These are phyloP conservation scores for Leptographium wingfieldii DNA, from an alignment of 2,329 filamentous ascomycete species.

Conservation along the genomic window DNA sequence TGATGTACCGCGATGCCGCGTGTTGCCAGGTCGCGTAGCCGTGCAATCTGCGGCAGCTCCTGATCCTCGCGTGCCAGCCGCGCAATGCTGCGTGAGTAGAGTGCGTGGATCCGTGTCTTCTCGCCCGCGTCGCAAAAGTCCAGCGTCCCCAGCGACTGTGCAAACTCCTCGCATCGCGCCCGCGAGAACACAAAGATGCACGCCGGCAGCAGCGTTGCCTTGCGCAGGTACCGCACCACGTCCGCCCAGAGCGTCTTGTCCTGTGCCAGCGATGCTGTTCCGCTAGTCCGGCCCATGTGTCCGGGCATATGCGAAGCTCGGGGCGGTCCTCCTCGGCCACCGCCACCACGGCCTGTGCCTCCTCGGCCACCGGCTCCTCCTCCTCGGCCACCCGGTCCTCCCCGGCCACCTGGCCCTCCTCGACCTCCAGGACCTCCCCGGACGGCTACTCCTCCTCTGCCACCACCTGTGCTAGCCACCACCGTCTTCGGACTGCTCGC, in stretches of 20 bases:
- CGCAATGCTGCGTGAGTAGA: conserved; percentile 87
- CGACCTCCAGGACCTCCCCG: conserved; percentile 11
- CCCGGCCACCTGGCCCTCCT: conserved; percentile 14
- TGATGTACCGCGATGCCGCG: conserved; percentile 94
- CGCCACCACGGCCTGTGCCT: conserved; percentile 21
- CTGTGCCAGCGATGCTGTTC: conserved; percentile 79
- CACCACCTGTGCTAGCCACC: not conserved
- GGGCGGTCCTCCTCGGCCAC: conserved; percentile 40
- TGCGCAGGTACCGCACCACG: conserved; percentile 80
- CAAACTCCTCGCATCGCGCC: conserved; percentile 93
- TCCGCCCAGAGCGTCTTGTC: conserved; percentile 97
- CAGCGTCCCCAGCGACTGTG: conserved; percentile 84
- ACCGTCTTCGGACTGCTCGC: conserved; percentile 18
- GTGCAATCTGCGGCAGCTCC: conserved; percentile 78
- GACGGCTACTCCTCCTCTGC: not conserved
- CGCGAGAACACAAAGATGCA: conserved; percentile 99
- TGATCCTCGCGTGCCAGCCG: conserved; percentile 84
- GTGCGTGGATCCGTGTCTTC: conserved; percentile 96
- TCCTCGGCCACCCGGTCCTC: conserved; percentile 26
- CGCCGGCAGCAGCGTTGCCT: conserved; percentile 73
- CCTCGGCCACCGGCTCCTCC: conserved; percentile 33
- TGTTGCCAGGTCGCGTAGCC: conserved; percentile 71
- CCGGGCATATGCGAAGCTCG: conserved; percentile 54
- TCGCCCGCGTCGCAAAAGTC: conserved; percentile 89
- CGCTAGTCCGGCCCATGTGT: conserved; percentile 82